These are phyloP conservation scores for Aspergillus taichungensis DNA, from an alignment of 495 filamentous ascomycete genomes.

Conservation along the genomic window DNA sequence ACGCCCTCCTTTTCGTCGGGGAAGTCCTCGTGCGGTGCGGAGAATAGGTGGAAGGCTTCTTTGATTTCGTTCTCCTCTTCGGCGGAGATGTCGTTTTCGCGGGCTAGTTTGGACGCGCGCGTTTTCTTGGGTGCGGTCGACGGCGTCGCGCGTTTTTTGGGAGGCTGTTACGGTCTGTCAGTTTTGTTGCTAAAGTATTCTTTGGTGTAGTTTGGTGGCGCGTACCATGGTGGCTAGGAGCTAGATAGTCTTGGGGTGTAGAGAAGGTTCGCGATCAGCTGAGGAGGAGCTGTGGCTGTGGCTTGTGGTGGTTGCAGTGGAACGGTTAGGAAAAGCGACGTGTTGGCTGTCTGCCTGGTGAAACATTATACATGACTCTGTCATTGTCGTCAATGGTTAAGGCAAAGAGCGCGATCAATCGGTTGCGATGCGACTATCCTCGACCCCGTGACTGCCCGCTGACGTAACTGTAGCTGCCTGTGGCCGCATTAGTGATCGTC, in stretches of 20 bases:
- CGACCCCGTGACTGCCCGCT: conserved; percentile 19
- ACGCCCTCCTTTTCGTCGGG: conserved; percentile 63
- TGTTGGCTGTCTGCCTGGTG: background rate
- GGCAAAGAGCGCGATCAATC: conserved; percentile 13
- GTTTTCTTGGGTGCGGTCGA: conserved; percentile 34
- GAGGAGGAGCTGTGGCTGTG: background rate
- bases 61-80: conserved; percentile 82
- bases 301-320: background rate
- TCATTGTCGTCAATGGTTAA: conserved; percentile 12
- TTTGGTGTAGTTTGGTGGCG: background rate
- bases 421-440: background rate
- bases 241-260: background rate
- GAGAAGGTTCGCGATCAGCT: background rate
- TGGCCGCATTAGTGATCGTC: no score
- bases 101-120: conserved; percentile 73
- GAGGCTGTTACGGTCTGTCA: conserved; percentile 20
- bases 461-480: conserved; percentile 33
- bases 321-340: background rate
- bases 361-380: background rate
- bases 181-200: background rate
- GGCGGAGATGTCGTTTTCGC: conserved; percentile 73
- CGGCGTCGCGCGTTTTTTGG: conserved; percentile 30
- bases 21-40: conserved; percentile 46
- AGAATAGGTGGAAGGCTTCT: conserved; percentile 81
- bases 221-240: background rate